Conservation (phyloP, 139 green algal genomes). For the Choricystis sp. region DNA sequence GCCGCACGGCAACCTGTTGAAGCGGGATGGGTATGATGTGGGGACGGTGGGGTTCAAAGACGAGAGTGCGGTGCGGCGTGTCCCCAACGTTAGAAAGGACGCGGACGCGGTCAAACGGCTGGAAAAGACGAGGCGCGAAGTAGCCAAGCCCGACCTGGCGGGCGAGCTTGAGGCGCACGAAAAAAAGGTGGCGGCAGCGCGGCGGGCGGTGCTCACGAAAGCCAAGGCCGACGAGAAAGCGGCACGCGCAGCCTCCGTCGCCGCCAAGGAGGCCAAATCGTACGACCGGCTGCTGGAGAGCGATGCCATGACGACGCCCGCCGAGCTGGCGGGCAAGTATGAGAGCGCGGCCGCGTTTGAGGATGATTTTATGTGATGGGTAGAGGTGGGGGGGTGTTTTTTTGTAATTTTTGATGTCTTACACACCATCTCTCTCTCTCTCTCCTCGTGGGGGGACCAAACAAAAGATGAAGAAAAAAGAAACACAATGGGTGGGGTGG, state of each 20-base stretch:
- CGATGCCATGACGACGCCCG: constrained; percentile 69
- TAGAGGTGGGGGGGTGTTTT: too few relatives aligned
- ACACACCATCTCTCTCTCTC: too few relatives aligned
- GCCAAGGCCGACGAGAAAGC: background rate
- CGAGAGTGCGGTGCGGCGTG: constrained; percentile 50
- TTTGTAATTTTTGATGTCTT: too few relatives aligned
- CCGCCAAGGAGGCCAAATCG: background rate
- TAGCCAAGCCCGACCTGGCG: constrained; percentile 57
- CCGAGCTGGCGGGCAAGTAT: constrained; percentile 65
- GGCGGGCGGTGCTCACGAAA: background rate
- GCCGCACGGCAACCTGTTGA: constrained; percentile 80
- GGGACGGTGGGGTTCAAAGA: constrained; percentile 75
- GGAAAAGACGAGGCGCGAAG: constrained; percentile 76
- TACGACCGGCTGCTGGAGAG: background rate
- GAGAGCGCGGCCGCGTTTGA: constrained; percentile 62
- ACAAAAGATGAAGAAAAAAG: too few relatives aligned
- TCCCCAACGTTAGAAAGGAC: constrained; percentile 47
- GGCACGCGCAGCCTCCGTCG: background rate
- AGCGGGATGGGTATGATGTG: constrained; percentile 53
- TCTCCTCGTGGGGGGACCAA: too few relatives aligned
- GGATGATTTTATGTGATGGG: constrained; percentile 96
- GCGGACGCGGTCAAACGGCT: constrained; percentile 72
- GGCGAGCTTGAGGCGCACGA: constrained; percentile 49
- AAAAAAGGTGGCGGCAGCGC: background rate
- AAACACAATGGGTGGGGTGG: too few relatives aligned